Evolutionary conservation across 129 eudicot species (phyloP).

Genomic region (Ambrosia trifida): DNA sequence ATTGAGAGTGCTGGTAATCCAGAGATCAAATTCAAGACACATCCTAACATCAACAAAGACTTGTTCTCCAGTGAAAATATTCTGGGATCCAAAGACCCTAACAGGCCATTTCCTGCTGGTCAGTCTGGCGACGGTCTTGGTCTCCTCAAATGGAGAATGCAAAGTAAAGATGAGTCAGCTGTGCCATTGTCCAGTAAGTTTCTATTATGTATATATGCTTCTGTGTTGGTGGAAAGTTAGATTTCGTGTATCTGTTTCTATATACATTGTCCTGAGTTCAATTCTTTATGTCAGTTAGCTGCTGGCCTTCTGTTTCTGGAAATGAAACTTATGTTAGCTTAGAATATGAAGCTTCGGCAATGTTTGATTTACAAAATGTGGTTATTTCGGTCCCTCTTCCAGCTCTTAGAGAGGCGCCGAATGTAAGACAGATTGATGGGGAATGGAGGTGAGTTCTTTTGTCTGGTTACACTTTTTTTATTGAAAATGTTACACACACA

Average conservation of each 20-base stretch:
- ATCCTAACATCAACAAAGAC: conserved; percentile 92
- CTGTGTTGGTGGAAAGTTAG: neutral
- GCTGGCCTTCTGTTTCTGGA: conserved; percentile 99
- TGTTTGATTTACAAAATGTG: conserved; percentile 86
- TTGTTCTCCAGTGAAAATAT: conserved; percentile 73
- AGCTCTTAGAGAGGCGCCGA: conserved; percentile 78
- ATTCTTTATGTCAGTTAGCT: conserved; percentile 56
- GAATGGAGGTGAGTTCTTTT: conserved; percentile 73
- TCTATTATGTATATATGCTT: neutral
- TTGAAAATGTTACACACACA: neutral
- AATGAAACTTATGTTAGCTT: conserved; percentile 90
- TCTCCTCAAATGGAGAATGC: conserved; percentile 97
- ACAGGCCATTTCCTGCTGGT: conserved; percentile 79
- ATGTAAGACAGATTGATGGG: conserved; percentile 88
- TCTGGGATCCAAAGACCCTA: conserved; percentile 90
- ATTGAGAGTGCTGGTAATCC: conserved; percentile 77
- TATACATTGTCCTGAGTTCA: neutral
- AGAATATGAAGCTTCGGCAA: conserved; percentile 82
- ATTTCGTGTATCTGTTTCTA: conserved; percentile 15
- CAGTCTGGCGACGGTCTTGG: conserved; percentile 84
- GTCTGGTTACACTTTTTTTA: neutral
- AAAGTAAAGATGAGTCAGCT: conserved; percentile 73
- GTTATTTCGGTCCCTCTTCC: conserved; percentile 90
- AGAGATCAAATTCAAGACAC: conserved; percentile 79
- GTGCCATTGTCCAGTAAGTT: conserved; percentile 80